These are phyloP conservation scores for Zygosaccharomyces lentus DNA, from an alignment of 805 yeast genomes.

Conservation along the genomic window DNA sequence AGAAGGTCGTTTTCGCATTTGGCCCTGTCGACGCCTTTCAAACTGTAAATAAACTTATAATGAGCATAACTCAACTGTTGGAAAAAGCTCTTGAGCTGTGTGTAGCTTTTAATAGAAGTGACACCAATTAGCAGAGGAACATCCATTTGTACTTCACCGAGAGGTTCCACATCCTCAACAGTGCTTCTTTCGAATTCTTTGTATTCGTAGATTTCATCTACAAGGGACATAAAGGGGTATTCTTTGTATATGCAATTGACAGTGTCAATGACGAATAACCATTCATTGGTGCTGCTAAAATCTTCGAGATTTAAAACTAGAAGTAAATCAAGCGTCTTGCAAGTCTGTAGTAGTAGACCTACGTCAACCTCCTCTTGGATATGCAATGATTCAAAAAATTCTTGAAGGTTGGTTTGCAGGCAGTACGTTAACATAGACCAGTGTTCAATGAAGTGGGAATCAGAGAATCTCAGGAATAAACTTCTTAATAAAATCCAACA, in stretches of 20 bases:
- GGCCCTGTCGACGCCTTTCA: conserved; percentile 40
- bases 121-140: conserved; percentile 32
- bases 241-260: conserved; percentile 51
- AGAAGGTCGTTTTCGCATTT: conserved; percentile 54
- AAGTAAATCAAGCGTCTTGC: conserved; percentile 75
- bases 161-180: conserved; percentile 19
- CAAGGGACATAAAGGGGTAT: conserved; percentile 33
- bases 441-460: conserved; percentile 57
- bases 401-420: conserved; percentile 41
- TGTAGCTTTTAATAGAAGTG: conserved; percentile 20
- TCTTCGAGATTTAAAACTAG: conserved; percentile 70
- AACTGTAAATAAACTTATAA: conserved; percentile 49
- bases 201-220: conserved; percentile 44
- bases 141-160: conserved; percentile 18
- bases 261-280: conserved; percentile 78
- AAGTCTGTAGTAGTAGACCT: conserved; percentile 47
- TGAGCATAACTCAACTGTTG: conserved; percentile 29
- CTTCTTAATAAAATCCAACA: conserved; percentile 59
- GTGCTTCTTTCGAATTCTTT: conserved; percentile 38
- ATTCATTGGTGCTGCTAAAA: conserved; percentile 63
- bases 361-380: conserved; percentile 31
- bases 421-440: conserved; percentile 69
- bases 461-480: conserved; percentile 56
- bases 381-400: conserved; percentile 29
- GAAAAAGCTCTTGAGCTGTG: conserved; percentile 29